Evolutionary conservation across 2,329 filamentous ascomycete species (phyloP), one percentile per base, ranked within the genome.

Genomic region (Penicillium sp.): DNA sequence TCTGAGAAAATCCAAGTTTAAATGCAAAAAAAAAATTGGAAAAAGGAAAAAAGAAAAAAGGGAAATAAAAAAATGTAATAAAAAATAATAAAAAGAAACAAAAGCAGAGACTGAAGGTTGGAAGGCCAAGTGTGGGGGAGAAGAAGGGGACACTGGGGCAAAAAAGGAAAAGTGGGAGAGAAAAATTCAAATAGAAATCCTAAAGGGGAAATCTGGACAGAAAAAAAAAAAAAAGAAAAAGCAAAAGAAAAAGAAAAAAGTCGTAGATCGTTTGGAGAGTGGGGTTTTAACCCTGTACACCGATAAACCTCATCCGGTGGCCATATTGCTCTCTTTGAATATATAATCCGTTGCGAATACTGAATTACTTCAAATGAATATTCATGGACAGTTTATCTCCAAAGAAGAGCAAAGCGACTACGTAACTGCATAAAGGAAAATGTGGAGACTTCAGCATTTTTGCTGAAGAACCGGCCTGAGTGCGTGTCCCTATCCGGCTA

Each of bases 21-120:
- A 61, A 55, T 54, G 51, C 58, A 64, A 62, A 64, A 65, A 66
- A 55, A 66, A 64, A 64, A 53, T 68, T 66, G 52, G 63, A 64
- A 61, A 68, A 65, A 41, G 57, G 55, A 52, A 32, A 46, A 47
- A 45, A 48, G 38, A 51, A 54, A 57, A 52, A 57, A 51, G 47
- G 14, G 47, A 32, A 55, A 7, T 4, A 51, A 55, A 47, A 60
- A 61, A 51, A 45, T 66, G 66, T 56, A 66, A 64, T 64, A 51
- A 68, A 68, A 55, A 64, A 64, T 59, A 68, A 66, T 43, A 58
- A 53, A 51, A 18, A 38, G 40, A 46, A 51, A 40, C 48, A 50
- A 56, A 50, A 58, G 47, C 32, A 44, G 36, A 55, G 36, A 43
- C 41, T 49, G 39, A 51, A 55, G 27, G 47, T 47, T 50, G n/a